phyloP scores from a whole-genome alignment of 306 rosid genomes.

The Heteromeles arbutifolia region DNA sequence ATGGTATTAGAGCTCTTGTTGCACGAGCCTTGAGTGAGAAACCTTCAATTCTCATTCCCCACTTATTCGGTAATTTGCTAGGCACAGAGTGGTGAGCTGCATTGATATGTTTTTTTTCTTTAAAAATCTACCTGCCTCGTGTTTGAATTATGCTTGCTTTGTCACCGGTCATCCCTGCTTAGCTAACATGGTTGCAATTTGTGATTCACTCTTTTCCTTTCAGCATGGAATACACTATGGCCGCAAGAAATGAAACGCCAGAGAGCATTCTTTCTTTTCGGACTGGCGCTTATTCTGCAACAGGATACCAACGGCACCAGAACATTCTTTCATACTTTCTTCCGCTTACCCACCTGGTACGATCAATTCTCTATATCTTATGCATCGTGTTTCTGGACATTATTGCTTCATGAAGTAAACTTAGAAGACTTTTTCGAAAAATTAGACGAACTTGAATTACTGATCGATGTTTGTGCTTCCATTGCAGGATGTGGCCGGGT shows the following conservation, averaged over 20 bases:
- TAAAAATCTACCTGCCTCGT: not conserved
- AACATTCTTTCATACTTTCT: constrained; percentile 87
- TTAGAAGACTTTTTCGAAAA: not conserved
- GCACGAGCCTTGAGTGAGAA: not conserved
- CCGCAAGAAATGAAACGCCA: constrained; percentile 96
- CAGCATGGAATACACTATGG: constrained; percentile 98
- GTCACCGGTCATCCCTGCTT: not conserved
- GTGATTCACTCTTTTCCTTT: not conserved
- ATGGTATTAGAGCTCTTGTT: not conserved
- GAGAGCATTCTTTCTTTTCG: constrained; percentile 90
- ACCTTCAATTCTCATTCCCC: not conserved
- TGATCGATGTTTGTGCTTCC: constrained; percentile 3
- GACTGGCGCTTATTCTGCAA: constrained; percentile 79
- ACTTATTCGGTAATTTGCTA: not conserved
- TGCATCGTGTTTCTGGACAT: too few relatives aligned
- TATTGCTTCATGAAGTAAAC: not conserved
- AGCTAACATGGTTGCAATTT: not conserved
- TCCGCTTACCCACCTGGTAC: constrained; percentile 82
- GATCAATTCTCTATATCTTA: not conserved
- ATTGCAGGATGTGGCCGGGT: constrained; percentile 95
- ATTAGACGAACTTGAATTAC: not conserved
- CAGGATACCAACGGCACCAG: constrained; percentile 86
- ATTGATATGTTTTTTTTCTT: not conserved
- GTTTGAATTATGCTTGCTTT: not conserved
- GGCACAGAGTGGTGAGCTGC: not conserved